Conservation (phyloP, 192 early-diverging fungal species). For the Rhizophlyctis rosea region DNA sequence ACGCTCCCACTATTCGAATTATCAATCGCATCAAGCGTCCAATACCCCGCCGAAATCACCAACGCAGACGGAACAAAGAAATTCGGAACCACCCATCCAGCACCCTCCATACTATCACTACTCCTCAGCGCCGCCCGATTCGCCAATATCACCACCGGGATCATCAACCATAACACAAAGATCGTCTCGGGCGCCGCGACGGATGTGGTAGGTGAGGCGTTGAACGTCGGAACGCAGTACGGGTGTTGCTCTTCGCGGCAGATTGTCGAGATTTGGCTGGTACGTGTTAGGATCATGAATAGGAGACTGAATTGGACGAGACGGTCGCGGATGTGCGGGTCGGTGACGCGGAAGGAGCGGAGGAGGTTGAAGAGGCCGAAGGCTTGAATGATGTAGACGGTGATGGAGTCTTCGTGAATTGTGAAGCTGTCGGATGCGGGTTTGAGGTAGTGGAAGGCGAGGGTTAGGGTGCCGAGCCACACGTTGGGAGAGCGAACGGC, state of each 20-base stretch:
- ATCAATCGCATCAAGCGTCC: constrained; percentile 46
- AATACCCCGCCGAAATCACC: constrained; percentile 34
- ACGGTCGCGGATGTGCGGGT: constrained; percentile 10
- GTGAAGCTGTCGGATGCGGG: constrained; percentile 90
- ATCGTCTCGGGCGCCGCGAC: constrained; percentile 50
- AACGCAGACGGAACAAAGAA: constrained; percentile 24
- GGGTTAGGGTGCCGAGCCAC: constrained; percentile 30
- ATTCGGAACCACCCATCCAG: constrained; percentile 16
- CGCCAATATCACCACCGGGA: constrained; percentile 38
- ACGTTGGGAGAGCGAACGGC: neutral
- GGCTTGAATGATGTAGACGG: constrained; percentile 64
- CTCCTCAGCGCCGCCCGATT: constrained; percentile 38
- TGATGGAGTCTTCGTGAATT: constrained; percentile 78
- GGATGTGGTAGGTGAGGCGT: constrained; percentile 55
- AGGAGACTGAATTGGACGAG: constrained; percentile 19
- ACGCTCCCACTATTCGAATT: constrained; percentile 11
- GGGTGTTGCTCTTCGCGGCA: constrained; percentile 89
- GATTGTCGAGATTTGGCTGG: constrained; percentile 63
- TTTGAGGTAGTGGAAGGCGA: constrained; percentile 56
- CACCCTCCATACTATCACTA: constrained; percentile 51
- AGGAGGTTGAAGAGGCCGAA: constrained; percentile 49
- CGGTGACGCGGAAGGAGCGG: constrained; percentile 17
- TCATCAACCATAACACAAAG: constrained; percentile 35
- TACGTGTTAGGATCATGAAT: constrained; percentile 51
- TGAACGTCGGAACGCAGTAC: constrained; percentile 77